Base-by-base conservation (phyloP, 2,329 filamentous ascomycete species). In the Leptosphaerulina australis region DNA sequence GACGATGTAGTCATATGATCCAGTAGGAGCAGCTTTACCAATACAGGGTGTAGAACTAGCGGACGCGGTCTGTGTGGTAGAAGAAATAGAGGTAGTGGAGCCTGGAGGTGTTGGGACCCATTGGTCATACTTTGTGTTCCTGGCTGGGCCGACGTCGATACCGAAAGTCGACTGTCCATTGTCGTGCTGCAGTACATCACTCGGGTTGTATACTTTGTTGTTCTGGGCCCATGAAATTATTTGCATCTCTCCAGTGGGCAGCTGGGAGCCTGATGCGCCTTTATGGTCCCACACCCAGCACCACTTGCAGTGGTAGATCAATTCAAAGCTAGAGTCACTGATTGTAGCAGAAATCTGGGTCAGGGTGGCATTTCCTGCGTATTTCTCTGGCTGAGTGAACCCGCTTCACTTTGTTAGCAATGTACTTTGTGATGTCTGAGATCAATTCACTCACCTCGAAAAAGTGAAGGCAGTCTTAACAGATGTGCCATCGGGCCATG, bases 221-320 rank as follows among this genome's bases (percentile, higher is more conserved):
- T 80, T 76, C 56, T 83, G 79, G 5, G 81, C 82, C 75, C 82
- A 85, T 6, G 83, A 84, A 14, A 86, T 68, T 20, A 83, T 62
- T 26, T 71, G 63, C 0, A 64, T 60, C n/a, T 71, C 72, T 8
- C 41, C 35, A 15, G 56, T 60, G 1, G 75, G 75, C 9, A 73
- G 53, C 44, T 76, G 72, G 7, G 67, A 69, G 36, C 71, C 72
- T 11, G 64, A 58, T n/a, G 70, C 71, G 30, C 74, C 74, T 2
- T 70, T 68, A 26, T 77, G 74, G 44, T 76, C 65, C 76, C 76
- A 78, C 10, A 60, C 56, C 73, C 73, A 77, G 58, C 76, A 78
- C 62, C 68, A 62, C 57, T 84, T 70, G 70, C 86, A 89, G 36
- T 83, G 79, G 73, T 87, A 89, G n/a, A 87, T 79, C 37, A 88